Evolutionary conservation across 257 asterid species (phyloP), one percentile per base, ranked within the genome.

Genomic region (Fraxinus quadrangulata): DNA sequence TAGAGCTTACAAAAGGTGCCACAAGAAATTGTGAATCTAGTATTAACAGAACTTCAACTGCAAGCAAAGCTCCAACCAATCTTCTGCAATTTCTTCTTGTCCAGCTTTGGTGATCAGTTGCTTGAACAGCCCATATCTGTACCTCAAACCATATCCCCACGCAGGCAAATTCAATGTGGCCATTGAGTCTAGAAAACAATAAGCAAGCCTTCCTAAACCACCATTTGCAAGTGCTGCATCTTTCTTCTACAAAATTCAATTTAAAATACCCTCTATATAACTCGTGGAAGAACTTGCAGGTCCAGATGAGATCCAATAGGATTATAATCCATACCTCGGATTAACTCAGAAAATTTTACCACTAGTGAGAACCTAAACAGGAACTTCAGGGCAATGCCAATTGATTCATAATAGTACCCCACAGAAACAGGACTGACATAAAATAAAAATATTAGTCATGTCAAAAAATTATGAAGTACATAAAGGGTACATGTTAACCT

Each of bases 161-260:
- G 98, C 98, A 19, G 99, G 99, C 83, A 93, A 86, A 81, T 87
- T 93, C 85, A 96, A 78, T 49, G 99, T 96, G 36, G 99, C 97
- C 97, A 96, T 96, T 23, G 99, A 96, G 85, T 96, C 99, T 45
- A 93, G 92, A 84, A 96, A 96, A 88, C 99, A 96, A 49, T 98
- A 93, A 75, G 99, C 99, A 65, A 96, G 98, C 88, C 99, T 92
- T 84, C 99, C 99, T 76, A 96, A 90, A 73, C 99, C 99, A 71
- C 99, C 97, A 87, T 96, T 96, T 77, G 97, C 99, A 81, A 93
- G 96, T 70, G 99, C 99, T 78, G 98, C 97, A 89, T 96, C 99
- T 90, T 89, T 93, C 88, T 96, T 98, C 99, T 96, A 71, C 72
- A 67, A 83, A 65, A 72, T 78, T 77, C 76, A 82, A 75, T 73